phyloP scores from a whole-genome alignment of 345 rosid genomes.

The Gossypium longicalyx region DNA sequence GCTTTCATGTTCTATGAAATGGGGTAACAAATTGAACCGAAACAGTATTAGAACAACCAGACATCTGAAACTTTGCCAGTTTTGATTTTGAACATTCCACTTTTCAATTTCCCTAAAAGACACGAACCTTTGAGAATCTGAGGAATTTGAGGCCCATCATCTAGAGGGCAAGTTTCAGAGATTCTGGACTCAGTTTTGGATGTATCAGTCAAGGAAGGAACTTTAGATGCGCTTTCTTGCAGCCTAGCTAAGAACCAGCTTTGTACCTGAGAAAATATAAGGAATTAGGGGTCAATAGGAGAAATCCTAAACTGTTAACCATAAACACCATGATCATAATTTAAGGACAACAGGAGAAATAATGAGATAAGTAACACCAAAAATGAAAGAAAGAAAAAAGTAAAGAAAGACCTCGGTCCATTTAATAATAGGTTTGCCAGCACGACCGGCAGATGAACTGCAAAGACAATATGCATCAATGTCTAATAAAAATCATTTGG shows the following conservation, averaged over 20 bases:
- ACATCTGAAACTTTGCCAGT: background rate
- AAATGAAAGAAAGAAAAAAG: background rate
- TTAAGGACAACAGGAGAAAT: background rate
- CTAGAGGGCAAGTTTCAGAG: slow-evolving; percentile 23
- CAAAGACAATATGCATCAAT: slow-evolving; percentile 13
- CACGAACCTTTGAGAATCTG: slow-evolving; percentile 35
- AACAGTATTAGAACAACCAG: background rate
- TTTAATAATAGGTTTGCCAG: slow-evolving; percentile 57
- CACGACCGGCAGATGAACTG: slow-evolving; percentile 63
- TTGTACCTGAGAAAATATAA: slow-evolving; percentile 34
- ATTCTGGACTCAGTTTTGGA: slow-evolving; percentile 26
- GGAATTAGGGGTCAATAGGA: background rate
- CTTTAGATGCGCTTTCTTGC: slow-evolving; percentile 26
- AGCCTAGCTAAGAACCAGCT: slow-evolving; percentile 40
- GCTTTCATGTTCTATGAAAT: background rate
- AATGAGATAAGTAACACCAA: background rate
- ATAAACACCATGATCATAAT: background rate
- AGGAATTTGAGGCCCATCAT: slow-evolving; percentile 27
- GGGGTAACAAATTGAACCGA: background rate
- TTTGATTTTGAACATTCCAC: background rate
- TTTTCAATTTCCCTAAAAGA: background rate
- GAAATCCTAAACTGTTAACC: background rate
- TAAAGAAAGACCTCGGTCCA: slow-evolving; percentile 53
- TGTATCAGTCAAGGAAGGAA: slow-evolving; percentile 29
- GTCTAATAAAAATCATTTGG: background rate